A percentile compares a stretch with the other conserved stretches of the same genome.
Conservation (phyloP, 1,284 basidiomycete genomes). For the Apiotrichum domesticum region DNA sequence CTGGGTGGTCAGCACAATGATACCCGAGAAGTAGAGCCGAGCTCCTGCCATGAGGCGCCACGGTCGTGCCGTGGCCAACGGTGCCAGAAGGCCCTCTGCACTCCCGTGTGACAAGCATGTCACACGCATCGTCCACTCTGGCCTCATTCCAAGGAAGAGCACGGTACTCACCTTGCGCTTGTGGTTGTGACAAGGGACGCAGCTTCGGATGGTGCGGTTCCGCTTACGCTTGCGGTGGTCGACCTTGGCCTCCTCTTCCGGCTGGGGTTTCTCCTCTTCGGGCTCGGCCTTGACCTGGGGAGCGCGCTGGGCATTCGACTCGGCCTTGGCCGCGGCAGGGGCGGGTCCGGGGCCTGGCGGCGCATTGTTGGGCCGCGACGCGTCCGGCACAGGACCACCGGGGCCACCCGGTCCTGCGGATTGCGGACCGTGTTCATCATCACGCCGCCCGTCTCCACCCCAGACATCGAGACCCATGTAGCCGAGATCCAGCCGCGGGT, state of each 20-base stretch:
- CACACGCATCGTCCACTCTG: no score
- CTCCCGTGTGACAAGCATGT: no score
- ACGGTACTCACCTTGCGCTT: conserved; percentile 67
- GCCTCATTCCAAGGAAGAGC: neutral
- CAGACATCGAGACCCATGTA: conserved; percentile 3
- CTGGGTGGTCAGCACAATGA: conserved; percentile 15
- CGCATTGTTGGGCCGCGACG: neutral
- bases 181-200: conserved; percentile 85
- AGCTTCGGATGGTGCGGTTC: conserved; percentile 80
- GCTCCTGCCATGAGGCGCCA: no score
- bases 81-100: no score
- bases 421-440: neutral
- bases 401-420: neutral
- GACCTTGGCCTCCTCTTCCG: conserved; percentile 38
- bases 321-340: neutral
- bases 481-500: conserved; percentile 1
- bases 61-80: no score
- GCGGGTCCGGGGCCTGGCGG: neutral
- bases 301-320: neutral
- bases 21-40: no score
- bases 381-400: neutral
- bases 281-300: conserved; percentile 1
- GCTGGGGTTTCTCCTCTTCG: conserved; percentile 5
- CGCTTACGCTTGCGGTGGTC: conserved; percentile 60
- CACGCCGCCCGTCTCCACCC: neutral